These are phyloP conservation scores for Polyporus tsugae DNA, from an alignment of 1,284 basidiomycete species.

Conservation along the genomic window DNA sequence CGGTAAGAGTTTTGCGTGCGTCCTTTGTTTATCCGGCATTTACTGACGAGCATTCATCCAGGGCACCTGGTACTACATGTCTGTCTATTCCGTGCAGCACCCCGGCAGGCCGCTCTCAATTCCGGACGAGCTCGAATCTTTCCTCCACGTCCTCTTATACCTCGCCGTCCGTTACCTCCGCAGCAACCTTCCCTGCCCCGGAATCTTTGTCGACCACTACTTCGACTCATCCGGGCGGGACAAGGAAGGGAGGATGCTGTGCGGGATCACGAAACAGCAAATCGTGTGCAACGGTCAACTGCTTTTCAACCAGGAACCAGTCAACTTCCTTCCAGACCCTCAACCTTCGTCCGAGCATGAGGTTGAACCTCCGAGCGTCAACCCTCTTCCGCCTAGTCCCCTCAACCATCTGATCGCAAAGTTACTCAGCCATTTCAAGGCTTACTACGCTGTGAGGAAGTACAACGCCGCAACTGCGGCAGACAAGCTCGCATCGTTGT, in stretches of 20 bases:
- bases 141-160: background rate
- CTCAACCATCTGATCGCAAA: background rate
- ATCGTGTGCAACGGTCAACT: background rate
- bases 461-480: background rate
- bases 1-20: conserved; percentile 7
- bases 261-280: background rate
- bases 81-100: background rate
- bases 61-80: conserved; percentile 29
- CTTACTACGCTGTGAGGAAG: background rate
- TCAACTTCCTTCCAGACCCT: background rate
- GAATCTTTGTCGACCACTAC: background rate
- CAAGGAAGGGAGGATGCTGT: background rate
- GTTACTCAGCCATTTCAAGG: background rate
- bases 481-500: background rate
- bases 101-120: background rate
- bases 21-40: background rate
- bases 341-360: background rate
- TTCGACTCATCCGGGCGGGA: background rate
- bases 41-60: background rate
- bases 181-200: background rate
- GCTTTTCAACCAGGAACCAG: background rate
- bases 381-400: background rate
- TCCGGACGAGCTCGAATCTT: background rate
- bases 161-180: background rate
- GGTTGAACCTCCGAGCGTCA: background rate